Evolutionary conservation across 805 yeast genomes (phyloP).

Genomic region (Nakazawaea sp.): DNA sequence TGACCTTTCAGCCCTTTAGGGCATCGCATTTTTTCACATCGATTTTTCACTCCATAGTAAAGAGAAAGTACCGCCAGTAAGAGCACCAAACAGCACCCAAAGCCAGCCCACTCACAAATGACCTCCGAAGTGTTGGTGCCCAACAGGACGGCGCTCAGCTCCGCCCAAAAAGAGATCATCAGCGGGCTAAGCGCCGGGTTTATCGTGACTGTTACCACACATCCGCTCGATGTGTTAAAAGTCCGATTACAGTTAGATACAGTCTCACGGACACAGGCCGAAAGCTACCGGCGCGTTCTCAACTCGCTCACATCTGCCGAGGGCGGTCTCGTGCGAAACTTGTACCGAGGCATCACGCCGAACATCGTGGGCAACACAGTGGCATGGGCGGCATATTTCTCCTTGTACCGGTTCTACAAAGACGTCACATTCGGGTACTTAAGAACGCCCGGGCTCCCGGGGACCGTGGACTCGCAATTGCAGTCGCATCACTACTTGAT

Average conservation of each 20-base stretch:
- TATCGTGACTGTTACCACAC: conserved; percentile 71
- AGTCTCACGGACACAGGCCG: conserved; percentile 21
- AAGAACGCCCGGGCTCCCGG: conserved; percentile 1
- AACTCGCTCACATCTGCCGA: conserved; percentile 10
- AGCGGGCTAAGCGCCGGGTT: conserved; percentile 82
- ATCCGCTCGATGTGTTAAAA: conserved; percentile 86
- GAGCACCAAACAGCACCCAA: too few species aligned
- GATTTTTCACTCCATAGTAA: too few species aligned
- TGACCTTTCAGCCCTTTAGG: too few species aligned
- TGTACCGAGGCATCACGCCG: conserved; percentile 74
- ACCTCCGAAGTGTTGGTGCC: too few species aligned
- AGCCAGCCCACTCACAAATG: too few species aligned
- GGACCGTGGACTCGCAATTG: conserved; percentile 24
- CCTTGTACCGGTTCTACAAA: conserved; percentile 63
- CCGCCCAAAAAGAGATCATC: conserved; percentile 44
- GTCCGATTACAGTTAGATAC: conserved; percentile 68
- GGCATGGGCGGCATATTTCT: conserved; percentile 89
- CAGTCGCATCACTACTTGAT: conserved; percentile 39
- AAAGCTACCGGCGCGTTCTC: conserved; percentile 18
- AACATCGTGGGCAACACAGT: conserved; percentile 77
- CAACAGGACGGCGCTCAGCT: too few species aligned
- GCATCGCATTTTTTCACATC: too few species aligned
- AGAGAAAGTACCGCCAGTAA: too few species aligned
- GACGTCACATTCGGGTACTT: conserved; percentile 19
- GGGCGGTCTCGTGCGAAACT: conserved; percentile 17